Evolutionary conservation across 2,329 filamentous ascomycete genomes (phyloP), one percentile per base, ranked within the genome.

Genomic region (Nemania sp.): DNA sequence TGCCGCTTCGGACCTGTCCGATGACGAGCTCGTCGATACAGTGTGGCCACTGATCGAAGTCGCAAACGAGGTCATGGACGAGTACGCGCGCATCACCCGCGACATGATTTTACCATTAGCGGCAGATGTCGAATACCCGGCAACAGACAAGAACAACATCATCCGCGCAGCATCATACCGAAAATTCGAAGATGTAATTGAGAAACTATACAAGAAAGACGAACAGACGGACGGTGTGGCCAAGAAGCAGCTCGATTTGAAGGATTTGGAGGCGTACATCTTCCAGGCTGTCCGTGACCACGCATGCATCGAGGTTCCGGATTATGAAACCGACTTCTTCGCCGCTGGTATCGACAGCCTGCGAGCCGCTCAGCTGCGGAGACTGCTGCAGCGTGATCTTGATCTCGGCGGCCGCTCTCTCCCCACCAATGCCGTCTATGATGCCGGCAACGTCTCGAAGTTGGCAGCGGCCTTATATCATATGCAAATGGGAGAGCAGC

Each of bases 91-190:
- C 42, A 75, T 81, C 15, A 71, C 77, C 1, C 71, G 70, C n/a
- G 78, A 79, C 20, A 75, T 78, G 70, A 68, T 80, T 20, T 65
- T 68, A 7, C 64, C 74, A 2, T 55, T 80, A 2, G 69, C 74
- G 2, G 60, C 59, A 6, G 70, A 71, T 17, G 64, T 73, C 2
- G 69, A 72, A 25, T 79, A 76, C 45, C 77, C 78, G 1, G 71
- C 69, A 15, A 81, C 79, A 0, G 79, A 81, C 61, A 81, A 81
- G 68, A 75, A 75, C 2, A 80, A 76, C 11, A 76, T 80, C 64
- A 81, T 81, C 57, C 74, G 79, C 3, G 72, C 74, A 0, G 73
- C 76, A 21, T 74, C 77, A 1, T 77, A 79, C 55, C 37, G 62
- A 5, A 64, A 69, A 29, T 79, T 80, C 53, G 71, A 68, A 0